A percentile compares a stretch with the other conserved stretches of the same genome.
phyloP scores from a whole-genome alignment of 2,329 filamentous ascomycete species.

The Diaporthe helianthi region DNA sequence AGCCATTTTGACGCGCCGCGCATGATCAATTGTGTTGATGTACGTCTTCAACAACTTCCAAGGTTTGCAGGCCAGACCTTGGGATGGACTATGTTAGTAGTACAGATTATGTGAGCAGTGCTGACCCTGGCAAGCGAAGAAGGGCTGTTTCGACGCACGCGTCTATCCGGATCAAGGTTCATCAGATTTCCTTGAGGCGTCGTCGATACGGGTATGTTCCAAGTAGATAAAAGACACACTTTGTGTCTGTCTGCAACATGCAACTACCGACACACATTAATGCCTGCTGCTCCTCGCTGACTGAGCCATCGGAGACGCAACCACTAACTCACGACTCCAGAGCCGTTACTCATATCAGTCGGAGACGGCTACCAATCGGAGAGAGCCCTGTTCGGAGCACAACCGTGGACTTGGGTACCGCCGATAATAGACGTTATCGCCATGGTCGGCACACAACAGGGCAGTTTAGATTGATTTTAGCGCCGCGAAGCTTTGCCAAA shows the following conservation, averaged over 20 bases:
- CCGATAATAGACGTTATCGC: background rate
- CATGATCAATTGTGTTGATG: too few species aligned
- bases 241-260: background rate
- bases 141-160: background rate
- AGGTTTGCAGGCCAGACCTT: background rate
- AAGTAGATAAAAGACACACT: background rate
- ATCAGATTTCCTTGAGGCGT: background rate
- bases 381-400: background rate
- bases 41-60: too few species aligned
- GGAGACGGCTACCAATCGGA: background rate
- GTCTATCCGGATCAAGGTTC: background rate
- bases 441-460: background rate
- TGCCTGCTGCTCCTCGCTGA: background rate
- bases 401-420: background rate
- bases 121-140: fast-evolving
- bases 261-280: background rate
- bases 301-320: background rate
- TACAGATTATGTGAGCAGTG: background rate
- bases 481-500: too few species aligned
- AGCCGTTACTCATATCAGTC: background rate
- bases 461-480: too few species aligned
- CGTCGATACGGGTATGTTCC: background rate
- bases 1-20: background rate
- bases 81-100: too few species aligned
- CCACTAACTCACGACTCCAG: background rate